Percentiles rank a stretch among this genome's conserved stretches.
Evolutionary conservation across 495 filamentous ascomycete species (phyloP).

Genomic region (Recurvomyces mirabilis): DNA sequence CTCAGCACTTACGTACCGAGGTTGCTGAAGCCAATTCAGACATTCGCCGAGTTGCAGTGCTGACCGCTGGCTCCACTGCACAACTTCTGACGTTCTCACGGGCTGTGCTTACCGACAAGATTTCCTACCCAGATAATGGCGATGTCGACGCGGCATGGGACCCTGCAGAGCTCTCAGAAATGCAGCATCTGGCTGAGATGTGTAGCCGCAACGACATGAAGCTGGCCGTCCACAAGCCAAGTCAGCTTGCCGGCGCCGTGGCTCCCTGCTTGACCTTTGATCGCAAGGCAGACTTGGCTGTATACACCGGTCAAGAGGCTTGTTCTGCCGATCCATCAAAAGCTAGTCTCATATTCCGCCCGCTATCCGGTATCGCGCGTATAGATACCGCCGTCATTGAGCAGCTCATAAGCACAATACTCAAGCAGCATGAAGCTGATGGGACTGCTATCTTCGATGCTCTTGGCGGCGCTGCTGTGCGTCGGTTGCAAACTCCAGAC

Average conservation of each 20-base stretch:
- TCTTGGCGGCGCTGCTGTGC: slow-evolving; percentile 21
- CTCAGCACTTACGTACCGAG: no score
- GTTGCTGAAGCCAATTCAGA: slow-evolving; percentile 9
- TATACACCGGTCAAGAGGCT: slow-evolving; percentile 26
- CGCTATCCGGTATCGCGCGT: slow-evolving; percentile 19
- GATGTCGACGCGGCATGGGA: slow-evolving; percentile 16
- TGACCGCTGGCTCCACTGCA: slow-evolving; percentile 20
- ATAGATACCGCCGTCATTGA: slow-evolving; percentile 26
- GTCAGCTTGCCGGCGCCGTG: slow-evolving; percentile 23
- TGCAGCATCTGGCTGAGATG: slow-evolving; percentile 22
- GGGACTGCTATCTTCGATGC: slow-evolving; percentile 28
- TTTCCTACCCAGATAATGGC: slow-evolving; percentile 10
- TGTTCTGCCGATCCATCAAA: slow-evolving; percentile 22
- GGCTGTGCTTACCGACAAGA: slow-evolving; percentile 6
- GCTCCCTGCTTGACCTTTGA: slow-evolving; percentile 27
- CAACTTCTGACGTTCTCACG: slow-evolving; percentile 20
- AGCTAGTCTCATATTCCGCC: slow-evolving; percentile 28
- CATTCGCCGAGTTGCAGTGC: slow-evolving; percentile 13
- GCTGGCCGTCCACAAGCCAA: slow-evolving; percentile 24
- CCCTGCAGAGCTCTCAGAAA: slow-evolving; percentile 19
- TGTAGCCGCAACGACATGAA: slow-evolving; percentile 25
- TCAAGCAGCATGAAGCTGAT: slow-evolving; percentile 22
- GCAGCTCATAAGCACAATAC: slow-evolving; percentile 24
- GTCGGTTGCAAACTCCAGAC: slow-evolving; percentile 22
- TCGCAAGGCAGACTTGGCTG: slow-evolving; percentile 24